Conservation (phyloP, 2,329 filamentous ascomycete species). For the Colletotrichum siamense region DNA sequence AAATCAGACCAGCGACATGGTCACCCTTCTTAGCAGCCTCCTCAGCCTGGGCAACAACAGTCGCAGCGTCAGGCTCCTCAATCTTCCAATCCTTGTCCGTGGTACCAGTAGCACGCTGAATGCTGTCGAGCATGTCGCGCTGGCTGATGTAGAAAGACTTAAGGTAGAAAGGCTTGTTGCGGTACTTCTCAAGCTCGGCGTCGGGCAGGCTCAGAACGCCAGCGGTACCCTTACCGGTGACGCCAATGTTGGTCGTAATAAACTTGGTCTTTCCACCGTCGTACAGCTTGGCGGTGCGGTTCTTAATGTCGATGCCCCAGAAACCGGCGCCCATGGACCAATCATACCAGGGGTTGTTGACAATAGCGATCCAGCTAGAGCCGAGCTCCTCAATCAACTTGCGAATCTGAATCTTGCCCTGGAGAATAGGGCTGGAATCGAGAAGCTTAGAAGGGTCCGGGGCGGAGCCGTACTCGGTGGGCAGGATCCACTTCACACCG, state of each 20-base stretch:
- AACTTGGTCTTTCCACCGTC: conserved; percentile 63
- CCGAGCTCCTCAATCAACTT: conserved; percentile 33
- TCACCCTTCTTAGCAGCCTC: conserved; percentile 55
- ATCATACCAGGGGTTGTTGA: conserved; percentile 37
- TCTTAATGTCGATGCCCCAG: conserved; percentile 35
- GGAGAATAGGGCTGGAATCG: conserved; percentile 22
- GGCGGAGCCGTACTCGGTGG: conserved; percentile 51
- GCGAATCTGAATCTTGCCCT: conserved; percentile 30
- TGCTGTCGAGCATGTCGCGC: conserved; percentile 67
- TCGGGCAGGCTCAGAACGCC: conserved; percentile 46
- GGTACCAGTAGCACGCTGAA: conserved; percentile 63
- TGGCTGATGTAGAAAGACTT: conserved; percentile 65
- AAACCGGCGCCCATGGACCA: conserved; percentile 31
- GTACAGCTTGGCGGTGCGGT: conserved; percentile 41
- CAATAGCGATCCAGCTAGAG: conserved; percentile 36
- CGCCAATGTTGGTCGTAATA: conserved; percentile 63
- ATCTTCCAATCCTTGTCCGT: conserved; percentile 63
- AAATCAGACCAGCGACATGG: conserved; percentile 46
- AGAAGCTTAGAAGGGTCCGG: conserved; percentile 27
- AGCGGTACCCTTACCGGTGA: conserved; percentile 49
- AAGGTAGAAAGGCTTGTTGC: conserved; percentile 56
- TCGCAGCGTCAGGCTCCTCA: conserved; percentile 46
- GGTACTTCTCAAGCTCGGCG: conserved; percentile 29
- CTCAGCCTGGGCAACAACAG: conserved; percentile 46
- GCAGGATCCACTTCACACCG: conserved; percentile 59